Evolutionary conservation across 192 early-diverging fungal species (phyloP).

Genomic region (Rhizoclosmatium sp.): DNA sequence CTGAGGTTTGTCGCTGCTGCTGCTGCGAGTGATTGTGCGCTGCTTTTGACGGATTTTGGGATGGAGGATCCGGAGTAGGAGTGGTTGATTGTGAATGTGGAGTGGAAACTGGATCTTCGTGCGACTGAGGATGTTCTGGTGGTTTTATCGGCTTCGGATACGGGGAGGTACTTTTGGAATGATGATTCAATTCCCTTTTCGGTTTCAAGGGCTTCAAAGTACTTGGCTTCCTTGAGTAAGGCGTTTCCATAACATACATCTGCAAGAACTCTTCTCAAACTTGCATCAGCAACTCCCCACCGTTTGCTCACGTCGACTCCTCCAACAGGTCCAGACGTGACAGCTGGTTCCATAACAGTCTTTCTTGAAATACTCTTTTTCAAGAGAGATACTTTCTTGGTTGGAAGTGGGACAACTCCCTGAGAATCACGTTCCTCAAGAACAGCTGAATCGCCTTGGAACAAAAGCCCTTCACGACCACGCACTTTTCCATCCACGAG

Average conservation of each 20-base stretch:
- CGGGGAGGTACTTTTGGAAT: constrained; percentile 32
- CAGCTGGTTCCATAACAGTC: background rate
- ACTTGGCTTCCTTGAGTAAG: constrained; percentile 33
- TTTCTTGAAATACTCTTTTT: background rate
- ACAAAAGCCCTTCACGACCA: constrained; percentile 1
- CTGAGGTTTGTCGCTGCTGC: background rate
- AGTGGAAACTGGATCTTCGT: constrained; percentile 5
- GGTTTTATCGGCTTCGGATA: background rate
- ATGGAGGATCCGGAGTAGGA: background rate
- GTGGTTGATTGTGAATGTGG: constrained; percentile 21
- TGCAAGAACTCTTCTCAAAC: constrained; percentile 52
- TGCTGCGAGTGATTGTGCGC: background rate
- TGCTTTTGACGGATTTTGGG: constrained; percentile 17
- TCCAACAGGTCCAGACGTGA: background rate
- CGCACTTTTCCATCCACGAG: constrained; percentile 14
- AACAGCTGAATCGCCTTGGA: constrained; percentile 36
- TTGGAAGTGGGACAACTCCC: constrained; percentile 17
- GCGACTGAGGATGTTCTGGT: background rate
- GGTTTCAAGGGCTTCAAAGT: background rate
- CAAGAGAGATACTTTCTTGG: background rate
- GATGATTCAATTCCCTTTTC: background rate
- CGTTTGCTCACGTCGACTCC: constrained; percentile 15
- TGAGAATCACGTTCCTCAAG: constrained; percentile 23
- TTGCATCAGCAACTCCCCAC: constrained; percentile 46
- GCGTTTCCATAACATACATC: constrained; percentile 60